Evolutionary conservation across 2,329 filamentous ascomycete genomes (phyloP).

Genomic region (Colletotrichum scovillei): DNA sequence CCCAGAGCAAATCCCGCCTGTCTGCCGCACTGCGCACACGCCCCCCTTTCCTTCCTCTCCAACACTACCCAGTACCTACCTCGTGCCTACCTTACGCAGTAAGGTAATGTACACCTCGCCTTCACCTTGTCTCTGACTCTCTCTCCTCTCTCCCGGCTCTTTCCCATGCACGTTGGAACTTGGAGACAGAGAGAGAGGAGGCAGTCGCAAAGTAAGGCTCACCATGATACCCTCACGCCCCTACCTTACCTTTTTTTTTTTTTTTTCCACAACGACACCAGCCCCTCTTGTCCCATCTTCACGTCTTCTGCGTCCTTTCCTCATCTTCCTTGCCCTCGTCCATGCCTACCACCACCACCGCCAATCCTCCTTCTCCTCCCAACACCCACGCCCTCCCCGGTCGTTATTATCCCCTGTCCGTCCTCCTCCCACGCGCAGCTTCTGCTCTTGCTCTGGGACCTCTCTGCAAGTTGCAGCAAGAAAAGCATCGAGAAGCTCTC

Average conservation of each 20-base stretch:
- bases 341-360: not conserved
- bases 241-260: not conserved
- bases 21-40: not conserved
- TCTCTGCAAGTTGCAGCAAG: slow-evolving; percentile 33
- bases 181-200: too few species aligned
- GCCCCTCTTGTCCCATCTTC: slow-evolving; percentile 26
- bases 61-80: not conserved
- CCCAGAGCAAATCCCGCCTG: not conserved
- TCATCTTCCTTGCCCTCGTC: slow-evolving; percentile 8
- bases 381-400: slow-evolving; percentile 28
- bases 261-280: slow-evolving; percentile 1
- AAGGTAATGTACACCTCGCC: not conserved
- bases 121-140: not conserved
- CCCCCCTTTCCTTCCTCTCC: not conserved
- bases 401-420: slow-evolving; percentile 35
- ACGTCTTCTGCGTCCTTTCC: slow-evolving; percentile 5
- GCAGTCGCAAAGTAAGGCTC: slow-evolving; percentile 3
- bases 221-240: slow-evolving; percentile 13
- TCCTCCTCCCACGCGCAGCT: slow-evolving; percentile 15
- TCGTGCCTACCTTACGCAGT: too few species aligned
- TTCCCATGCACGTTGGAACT: not conserved
- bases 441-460: slow-evolving; percentile 12
- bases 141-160: too few species aligned
- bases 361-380: slow-evolving; percentile 9
- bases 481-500: slow-evolving; percentile 35